Evolutionary conservation across 108 stramenopile species (phyloP).

Genomic region (Ochromonas danica): DNA sequence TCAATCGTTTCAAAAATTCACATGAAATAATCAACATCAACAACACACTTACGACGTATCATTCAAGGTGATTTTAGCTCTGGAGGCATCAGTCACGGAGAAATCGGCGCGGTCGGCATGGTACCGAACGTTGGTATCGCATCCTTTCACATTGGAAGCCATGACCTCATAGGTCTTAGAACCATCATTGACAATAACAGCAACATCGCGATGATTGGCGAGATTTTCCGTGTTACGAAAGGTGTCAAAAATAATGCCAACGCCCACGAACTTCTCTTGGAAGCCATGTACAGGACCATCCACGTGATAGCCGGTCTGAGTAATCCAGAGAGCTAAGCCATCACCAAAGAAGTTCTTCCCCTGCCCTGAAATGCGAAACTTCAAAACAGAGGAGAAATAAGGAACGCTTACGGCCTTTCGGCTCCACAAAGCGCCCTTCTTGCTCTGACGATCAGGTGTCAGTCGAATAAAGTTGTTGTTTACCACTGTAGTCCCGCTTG

Average conservation of each 20-base stretch:
- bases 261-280: constrained; percentile 46
- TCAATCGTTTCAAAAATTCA: not conserved
- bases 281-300: constrained; percentile 53
- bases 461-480: constrained; percentile 58
- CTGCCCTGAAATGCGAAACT: constrained; percentile 56
- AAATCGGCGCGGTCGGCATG: constrained; percentile 61
- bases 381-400: constrained; percentile 42
- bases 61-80: constrained; percentile 34
- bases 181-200: constrained; percentile 55
- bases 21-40: not conserved
- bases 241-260: constrained; percentile 63
- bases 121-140: constrained; percentile 54
- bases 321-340: constrained; percentile 54
- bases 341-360: constrained; percentile 58
- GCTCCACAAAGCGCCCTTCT: constrained; percentile 52
- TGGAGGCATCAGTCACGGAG: constrained; percentile 39
- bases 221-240: constrained; percentile 56
- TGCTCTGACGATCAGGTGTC: constrained; percentile 58
- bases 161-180: constrained; percentile 23
- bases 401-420: constrained; percentile 28
- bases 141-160: constrained; percentile 18
- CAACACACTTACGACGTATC: not conserved
- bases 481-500: constrained; percentile 43
- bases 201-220: constrained; percentile 56
- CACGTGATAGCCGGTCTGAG: constrained; percentile 21